Base-by-base conservation (phyloP, 2,329 filamentous ascomycete genomes). In the Fusarium sacchari region DNA sequence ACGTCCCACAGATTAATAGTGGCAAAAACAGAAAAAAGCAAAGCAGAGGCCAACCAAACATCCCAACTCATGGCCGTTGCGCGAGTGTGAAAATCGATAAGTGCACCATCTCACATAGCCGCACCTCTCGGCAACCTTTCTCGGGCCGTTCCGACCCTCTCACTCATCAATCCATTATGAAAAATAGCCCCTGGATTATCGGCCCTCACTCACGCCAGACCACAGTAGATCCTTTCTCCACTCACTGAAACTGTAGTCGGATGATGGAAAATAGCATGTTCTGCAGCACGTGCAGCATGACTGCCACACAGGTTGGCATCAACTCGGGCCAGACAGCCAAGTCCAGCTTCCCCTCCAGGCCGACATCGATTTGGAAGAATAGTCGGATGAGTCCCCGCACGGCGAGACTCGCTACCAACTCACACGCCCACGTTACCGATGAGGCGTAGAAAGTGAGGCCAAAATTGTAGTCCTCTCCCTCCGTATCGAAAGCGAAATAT, bases 221-320 rank as follows among this genome's bases (percentile, higher is more conserved):
- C 37, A 56, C 50, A 46, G 55, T 40, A 47, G 52, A 50, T 64
- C 57, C 28, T 47, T 55, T 42, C 71, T 71, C 61, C 71, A 75
- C 71, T 76, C 67, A 79, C 44, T 81, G 84, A 75, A 93, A 92
- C 72, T 89, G 87, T 77, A 93, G 81, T 71, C 90, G 86, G 40
- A 92, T 88, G 76, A 93, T 92, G 50, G 89, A 90, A 82, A 93
- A 92, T 63, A 93, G 81, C 91, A 93, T 93, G 79, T 92, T 93
- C 82, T 93, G 91, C 81, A 92, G 78, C 57, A 92, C 91, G 76
- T 93, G 91, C 79, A 92, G 82, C 83, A 89, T 90, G 28, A 92
- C 90, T 28, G 88, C 89, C 26, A 91, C 88, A 61, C 88, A 89
- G 7, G 91, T 91, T 24, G 91, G 91, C 76, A 93, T 81, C 76